Evolutionary conservation across 352 stramenopile species (phyloP).

Genomic region (Pythium phragmitis): DNA sequence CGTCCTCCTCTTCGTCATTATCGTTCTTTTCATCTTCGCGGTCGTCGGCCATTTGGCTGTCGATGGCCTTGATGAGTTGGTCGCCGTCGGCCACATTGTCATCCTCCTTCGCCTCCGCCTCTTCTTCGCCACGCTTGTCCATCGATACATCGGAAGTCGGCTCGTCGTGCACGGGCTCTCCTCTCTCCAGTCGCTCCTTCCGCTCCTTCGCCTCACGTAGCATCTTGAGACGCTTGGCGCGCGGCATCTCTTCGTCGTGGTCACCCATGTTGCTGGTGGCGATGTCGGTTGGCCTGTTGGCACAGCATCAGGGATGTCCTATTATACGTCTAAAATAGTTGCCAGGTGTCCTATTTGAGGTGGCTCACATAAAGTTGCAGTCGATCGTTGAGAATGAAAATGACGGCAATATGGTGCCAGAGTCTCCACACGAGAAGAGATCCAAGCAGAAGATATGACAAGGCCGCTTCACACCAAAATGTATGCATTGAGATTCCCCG

Average conservation of each 20-base stretch:
- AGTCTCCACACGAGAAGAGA: neutral
- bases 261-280: slow-evolving; percentile 33
- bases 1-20: slow-evolving; percentile 54
- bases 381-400: neutral
- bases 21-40: slow-evolving; percentile 25
- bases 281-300: slow-evolving; percentile 6
- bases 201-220: slow-evolving; percentile 80
- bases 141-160: slow-evolving; percentile 9
- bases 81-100: slow-evolving; percentile 21
- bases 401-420: too few species aligned
- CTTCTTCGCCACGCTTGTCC: slow-evolving; percentile 5
- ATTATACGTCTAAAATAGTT: neutral
- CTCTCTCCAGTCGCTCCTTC: slow-evolving; percentile 54
- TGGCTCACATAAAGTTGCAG: neutral
- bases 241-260: slow-evolving; percentile 55
- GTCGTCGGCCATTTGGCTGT: slow-evolving; percentile 23
- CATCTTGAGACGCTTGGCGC: slow-evolving; percentile 83
- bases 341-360: neutral
- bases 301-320: neutral
- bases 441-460: neutral
- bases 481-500: slow-evolving; percentile 17
- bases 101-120: slow-evolving; percentile 23
- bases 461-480: slow-evolving; percentile 5
- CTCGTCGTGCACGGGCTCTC: slow-evolving; percentile 27
- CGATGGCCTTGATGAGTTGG: slow-evolving; percentile 18